phyloP scores from a whole-genome alignment of 306 rosid species.

The Sechiopsis laciniata region DNA sequence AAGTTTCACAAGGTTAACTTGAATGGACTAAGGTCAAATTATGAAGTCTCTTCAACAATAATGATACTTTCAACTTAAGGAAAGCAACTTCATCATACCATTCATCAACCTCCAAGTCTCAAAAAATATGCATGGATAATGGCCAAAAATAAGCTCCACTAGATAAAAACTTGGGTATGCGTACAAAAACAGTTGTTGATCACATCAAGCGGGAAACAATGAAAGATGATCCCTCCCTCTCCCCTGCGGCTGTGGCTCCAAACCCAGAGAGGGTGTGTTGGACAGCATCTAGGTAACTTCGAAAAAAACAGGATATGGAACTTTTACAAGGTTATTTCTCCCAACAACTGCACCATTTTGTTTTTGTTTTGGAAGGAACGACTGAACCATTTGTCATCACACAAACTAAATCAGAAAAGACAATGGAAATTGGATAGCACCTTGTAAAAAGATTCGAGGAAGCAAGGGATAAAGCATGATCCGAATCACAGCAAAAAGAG shows the following conservation, averaged over 20 bases:
- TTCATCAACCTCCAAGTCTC: not conserved
- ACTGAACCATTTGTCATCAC: not conserved
- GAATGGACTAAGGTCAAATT: not conserved
- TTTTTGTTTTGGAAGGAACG: too few species aligned
- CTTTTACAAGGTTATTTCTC: not conserved
- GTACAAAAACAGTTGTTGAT: not conserved
- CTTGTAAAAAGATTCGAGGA: not conserved
- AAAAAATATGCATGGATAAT: not conserved
- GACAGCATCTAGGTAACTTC: not conserved
- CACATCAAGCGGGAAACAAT: not conserved
- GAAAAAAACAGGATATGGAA: not conserved
- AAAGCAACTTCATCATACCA: constrained; percentile 7
- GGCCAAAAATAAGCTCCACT: not conserved
- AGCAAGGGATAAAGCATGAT: not conserved
- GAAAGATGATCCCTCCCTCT: constrained; percentile 1
- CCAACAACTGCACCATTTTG: not conserved
- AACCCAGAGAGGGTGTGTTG: not conserved
- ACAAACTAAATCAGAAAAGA: not conserved
- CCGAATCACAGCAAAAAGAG: not conserved
- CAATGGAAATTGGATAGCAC: not conserved
- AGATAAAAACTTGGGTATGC: not conserved
- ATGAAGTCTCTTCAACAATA: not conserved
- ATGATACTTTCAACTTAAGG: not conserved
- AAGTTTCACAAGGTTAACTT: not conserved
- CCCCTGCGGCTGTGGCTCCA: not conserved